Evolutionary conservation across 176 grass and related monocot species (phyloP).

Genomic region (Musa acuminata): DNA sequence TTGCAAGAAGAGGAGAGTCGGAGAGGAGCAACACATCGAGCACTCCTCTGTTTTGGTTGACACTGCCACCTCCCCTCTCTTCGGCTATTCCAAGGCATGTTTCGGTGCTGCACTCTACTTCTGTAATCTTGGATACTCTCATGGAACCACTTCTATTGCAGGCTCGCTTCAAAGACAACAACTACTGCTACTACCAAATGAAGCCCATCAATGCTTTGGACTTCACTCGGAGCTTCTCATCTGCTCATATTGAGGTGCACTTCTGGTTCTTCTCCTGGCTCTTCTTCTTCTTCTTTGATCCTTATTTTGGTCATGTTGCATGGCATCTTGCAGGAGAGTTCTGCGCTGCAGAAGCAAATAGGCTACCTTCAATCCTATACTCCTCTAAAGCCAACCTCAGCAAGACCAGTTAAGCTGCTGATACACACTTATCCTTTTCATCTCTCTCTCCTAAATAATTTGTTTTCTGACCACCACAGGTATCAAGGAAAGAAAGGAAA

Average conservation of each 20-base stretch:
- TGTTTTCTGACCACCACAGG: not conserved
- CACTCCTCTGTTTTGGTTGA: conserved; percentile 52
- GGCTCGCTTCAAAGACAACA: not conserved
- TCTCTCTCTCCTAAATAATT: not conserved
- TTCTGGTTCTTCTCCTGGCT: not conserved
- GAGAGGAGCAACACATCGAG: conserved; percentile 18
- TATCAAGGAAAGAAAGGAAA: not conserved
- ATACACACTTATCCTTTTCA: not conserved
- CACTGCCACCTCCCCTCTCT: conserved; percentile 77
- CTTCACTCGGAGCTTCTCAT: conserved; percentile 30
- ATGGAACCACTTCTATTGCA: not conserved
- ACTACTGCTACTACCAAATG: not conserved
- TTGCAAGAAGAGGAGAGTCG: conserved; percentile 13
- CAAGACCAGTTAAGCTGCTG: conserved; percentile 41
- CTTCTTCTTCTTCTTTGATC: not conserved
- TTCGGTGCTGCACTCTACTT: not conserved
- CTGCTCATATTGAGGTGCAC: conserved; percentile 29
- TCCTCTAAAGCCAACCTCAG: conserved; percentile 30
- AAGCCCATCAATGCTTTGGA: conserved; percentile 19
- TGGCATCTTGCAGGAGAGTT: conserved; percentile 22
- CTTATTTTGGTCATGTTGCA: not conserved
- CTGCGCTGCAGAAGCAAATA: conserved; percentile 36
- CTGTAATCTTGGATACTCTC: no score
- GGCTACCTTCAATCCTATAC: conserved; percentile 38
- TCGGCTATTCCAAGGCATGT: conserved; percentile 31